A percentile compares a stretch with the other conserved stretches of the same genome.
These are phyloP conservation scores for Aureobasidium lini DNA, from an alignment of 2,329 filamentous ascomycete species.

Conservation along the genomic window DNA sequence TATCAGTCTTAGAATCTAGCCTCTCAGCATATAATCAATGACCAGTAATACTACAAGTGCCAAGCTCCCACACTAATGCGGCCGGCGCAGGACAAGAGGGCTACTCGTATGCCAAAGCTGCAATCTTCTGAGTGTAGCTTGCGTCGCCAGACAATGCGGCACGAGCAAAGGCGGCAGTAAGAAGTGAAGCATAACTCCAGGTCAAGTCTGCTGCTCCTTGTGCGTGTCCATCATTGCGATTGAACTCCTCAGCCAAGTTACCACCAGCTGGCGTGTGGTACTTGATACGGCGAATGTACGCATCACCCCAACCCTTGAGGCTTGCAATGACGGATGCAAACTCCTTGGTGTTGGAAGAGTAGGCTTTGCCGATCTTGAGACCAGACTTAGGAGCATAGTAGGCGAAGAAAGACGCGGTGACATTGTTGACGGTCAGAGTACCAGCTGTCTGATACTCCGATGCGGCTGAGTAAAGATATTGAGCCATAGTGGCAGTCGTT, in stretches of 20 bases:
- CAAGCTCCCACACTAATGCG: background rate
- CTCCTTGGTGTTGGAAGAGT: slow-evolving; percentile 18
- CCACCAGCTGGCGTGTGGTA: slow-evolving; percentile 24
- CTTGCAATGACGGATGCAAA: slow-evolving; percentile 21
- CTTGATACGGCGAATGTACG: slow-evolving; percentile 28
- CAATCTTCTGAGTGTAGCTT: background rate
- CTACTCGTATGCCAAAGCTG: slow-evolving; percentile 4
- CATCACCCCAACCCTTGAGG: slow-evolving; percentile 29
- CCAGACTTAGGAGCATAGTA: slow-evolving; percentile 26
- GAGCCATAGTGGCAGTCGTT: slow-evolving; percentile 26
- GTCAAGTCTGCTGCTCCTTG: slow-evolving; percentile 27
- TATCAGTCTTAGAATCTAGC: slow-evolving; percentile 4
- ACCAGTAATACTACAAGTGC: background rate
- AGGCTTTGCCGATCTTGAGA: slow-evolving; percentile 20
- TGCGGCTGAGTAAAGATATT: slow-evolving; percentile 24
- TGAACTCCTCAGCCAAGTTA: slow-evolving; percentile 26
- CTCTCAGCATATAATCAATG: background rate
- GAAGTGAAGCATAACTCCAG: slow-evolving; percentile 28
- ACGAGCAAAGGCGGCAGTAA: slow-evolving; percentile 26
- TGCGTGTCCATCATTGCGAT: slow-evolving; percentile 22
- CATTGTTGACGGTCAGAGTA: slow-evolving; percentile 22
- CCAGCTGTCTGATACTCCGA: slow-evolving; percentile 18
- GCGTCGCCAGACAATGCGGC: slow-evolving; percentile 16
- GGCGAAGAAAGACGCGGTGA: slow-evolving; percentile 27
- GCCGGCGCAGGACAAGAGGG: background rate